Evolutionary conservation across 2,329 filamentous ascomycete genomes (phyloP).

Genomic region (Coniochaeta sp.): DNA sequence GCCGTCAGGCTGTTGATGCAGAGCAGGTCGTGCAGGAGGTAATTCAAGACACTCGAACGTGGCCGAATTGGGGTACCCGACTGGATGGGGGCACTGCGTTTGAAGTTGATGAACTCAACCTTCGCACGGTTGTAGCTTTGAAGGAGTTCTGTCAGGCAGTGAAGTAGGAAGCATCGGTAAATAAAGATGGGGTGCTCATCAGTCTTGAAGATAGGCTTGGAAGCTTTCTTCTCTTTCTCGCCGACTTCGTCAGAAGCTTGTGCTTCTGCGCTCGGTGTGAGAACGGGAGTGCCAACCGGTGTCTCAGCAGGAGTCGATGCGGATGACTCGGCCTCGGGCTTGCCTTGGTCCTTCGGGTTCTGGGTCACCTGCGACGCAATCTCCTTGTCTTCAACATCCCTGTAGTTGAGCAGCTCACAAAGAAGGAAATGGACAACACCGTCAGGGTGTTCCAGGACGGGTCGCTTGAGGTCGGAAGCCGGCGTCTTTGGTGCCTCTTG

Average conservation of each 20-base stretch:
- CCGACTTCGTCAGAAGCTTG: constrained; percentile 22
- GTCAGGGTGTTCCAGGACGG: constrained; percentile 85
- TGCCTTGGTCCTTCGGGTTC: constrained; percentile 29
- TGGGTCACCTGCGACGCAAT: constrained; percentile 32
- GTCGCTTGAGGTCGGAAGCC: constrained; percentile 64
- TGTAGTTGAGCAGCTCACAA: constrained; percentile 85
- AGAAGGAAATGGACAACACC: constrained; percentile 93
- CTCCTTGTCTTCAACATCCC: constrained; percentile 85
- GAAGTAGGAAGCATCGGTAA: constrained; percentile 90
- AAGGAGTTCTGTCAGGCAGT: constrained; percentile 84
- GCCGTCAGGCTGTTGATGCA: constrained; percentile 54
- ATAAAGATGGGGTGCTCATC: constrained; percentile 95
- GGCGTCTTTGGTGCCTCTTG: constrained; percentile 56
- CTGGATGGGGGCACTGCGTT: constrained; percentile 78
- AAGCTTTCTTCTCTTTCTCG: constrained; percentile 53
- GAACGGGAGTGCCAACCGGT: constrained; percentile 10
- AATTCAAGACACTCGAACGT: constrained; percentile 86
- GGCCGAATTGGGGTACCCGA: constrained; percentile 89
- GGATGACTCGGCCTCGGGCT: constrained; percentile 14
- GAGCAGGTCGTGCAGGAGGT: constrained; percentile 75
- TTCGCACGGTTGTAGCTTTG: constrained; percentile 92
- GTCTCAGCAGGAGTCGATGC: constrained; percentile 11
- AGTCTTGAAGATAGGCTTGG: constrained; percentile 76
- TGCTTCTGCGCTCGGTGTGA: too few species aligned
- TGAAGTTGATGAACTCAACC: constrained; percentile 99